A percentile compares a stretch with the other conserved stretches of the same genome.
Conservation (phyloP, 495 filamentous ascomycete genomes). For the Xylaria intraflava region DNA sequence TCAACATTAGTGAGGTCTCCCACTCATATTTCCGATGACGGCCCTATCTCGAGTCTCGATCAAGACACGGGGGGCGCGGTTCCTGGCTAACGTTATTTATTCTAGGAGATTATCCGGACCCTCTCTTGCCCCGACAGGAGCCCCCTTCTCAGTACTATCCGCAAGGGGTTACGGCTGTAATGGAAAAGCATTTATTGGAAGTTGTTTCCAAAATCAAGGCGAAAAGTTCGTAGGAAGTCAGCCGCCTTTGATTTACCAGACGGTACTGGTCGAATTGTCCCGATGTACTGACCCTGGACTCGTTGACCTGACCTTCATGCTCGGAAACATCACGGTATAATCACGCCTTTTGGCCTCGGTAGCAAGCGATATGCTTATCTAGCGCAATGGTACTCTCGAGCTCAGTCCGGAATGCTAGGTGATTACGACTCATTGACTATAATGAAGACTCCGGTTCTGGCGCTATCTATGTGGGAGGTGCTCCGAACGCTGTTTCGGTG, state of each 20-base stretch:
- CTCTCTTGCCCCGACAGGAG: conserved; percentile 29
- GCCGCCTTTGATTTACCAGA: background rate
- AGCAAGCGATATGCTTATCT: background rate
- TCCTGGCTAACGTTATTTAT: background rate
- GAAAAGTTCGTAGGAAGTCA: background rate
- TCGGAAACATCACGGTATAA: background rate
- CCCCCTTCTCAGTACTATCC: conserved; percentile 29
- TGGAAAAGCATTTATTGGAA: conserved; percentile 25
- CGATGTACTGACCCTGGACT: background rate
- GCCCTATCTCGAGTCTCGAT: background rate
- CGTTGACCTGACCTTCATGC: background rate
- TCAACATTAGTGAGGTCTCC: conserved; percentile 32
- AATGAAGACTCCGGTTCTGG: too few relatives aligned
- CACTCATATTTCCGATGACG: background rate
- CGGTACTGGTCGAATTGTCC: background rate
- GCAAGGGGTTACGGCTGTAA: conserved; percentile 26
- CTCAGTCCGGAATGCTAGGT: background rate
- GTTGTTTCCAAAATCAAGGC: conserved; percentile 29
- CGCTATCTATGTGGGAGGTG: too few relatives aligned
- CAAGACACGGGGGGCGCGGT: background rate
- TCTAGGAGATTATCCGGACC: conserved; percentile 36
- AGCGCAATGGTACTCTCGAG: background rate
- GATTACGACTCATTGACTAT: too few relatives aligned
- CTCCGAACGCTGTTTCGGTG: too few relatives aligned
- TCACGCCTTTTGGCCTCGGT: background rate